phyloP scores from a whole-genome alignment of 805 yeast genomes.

The Saccharomycopsis microspora region DNA sequence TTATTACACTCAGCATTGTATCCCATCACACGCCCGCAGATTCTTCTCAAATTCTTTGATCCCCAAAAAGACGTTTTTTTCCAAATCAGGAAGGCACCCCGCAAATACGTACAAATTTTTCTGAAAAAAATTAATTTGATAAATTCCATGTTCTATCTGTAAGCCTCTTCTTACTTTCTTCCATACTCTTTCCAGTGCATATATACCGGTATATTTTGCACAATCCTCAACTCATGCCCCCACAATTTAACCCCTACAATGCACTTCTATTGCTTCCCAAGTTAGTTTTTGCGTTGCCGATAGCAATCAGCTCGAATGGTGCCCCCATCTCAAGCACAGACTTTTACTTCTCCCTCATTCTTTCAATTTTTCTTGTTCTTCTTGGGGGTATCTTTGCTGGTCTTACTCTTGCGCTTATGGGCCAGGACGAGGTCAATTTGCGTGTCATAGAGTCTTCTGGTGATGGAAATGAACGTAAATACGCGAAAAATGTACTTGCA shows the following conservation, averaged over 20 bases:
- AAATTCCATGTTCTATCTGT: no score
- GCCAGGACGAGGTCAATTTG: conserved; percentile 91
- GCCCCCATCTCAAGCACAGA: not conserved
- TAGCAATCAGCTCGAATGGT: not conserved
- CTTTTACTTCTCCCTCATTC: conserved; percentile 24
- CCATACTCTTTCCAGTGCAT: no score
- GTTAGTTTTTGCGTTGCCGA: conserved; percentile 9
- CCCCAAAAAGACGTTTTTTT: no score
- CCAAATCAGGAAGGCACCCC: no score
- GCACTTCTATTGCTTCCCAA: conserved; percentile 9
- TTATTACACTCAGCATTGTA: no score
- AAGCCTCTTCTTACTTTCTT: no score
- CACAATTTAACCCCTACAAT: not conserved
- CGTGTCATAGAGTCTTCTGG: conserved; percentile 89
- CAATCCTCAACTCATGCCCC: conserved; percentile 9
- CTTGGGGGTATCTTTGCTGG: conserved; percentile 91
- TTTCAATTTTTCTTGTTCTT: conserved; percentile 46
- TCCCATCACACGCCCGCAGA: no score
- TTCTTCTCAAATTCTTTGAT: no score
- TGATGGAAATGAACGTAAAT: conserved; percentile 49
- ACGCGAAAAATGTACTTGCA: conserved; percentile 61
- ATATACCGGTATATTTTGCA: no score
- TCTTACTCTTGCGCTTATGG: conserved; percentile 91
- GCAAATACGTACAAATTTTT: no score
- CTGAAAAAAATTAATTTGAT: no score